Percentiles rank a stretch among this genome's conserved stretches.
Evolutionary conservation across 208 protist species (phyloP).

Genomic region (Plasmodiophora brassicae): DNA sequence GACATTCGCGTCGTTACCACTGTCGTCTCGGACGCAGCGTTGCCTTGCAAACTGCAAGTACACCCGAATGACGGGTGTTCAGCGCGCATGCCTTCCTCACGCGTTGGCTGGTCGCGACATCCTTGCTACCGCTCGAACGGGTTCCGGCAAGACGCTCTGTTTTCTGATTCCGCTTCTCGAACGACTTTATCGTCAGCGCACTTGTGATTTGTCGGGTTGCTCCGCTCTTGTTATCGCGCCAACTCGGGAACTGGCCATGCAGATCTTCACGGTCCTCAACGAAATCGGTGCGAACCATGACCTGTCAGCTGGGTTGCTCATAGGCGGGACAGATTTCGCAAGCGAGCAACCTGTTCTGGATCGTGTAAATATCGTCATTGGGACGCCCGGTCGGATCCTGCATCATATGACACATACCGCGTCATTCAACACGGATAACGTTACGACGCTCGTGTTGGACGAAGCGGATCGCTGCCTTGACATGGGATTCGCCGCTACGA

Average conservation of each 20-base stretch:
- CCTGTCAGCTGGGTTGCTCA: conserved; percentile 86
- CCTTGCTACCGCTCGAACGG: conserved; percentile 94
- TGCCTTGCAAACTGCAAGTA: too few species aligned
- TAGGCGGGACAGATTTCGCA: conserved; percentile 90
- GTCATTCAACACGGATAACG: conserved; percentile 34
- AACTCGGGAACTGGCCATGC: conserved; percentile 92
- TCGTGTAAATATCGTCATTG: conserved; percentile 94
- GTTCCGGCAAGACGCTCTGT: conserved; percentile 95
- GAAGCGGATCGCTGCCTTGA: conserved; percentile 97
- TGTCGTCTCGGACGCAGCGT: too few species aligned
- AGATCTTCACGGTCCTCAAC: conserved; percentile 97
- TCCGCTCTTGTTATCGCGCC: conserved; percentile 94
- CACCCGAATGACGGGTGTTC: conserved; percentile 88
- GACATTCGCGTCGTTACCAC: too few species aligned
- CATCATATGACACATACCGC: conserved; percentile 95
- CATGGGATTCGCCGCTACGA: conserved; percentile 86
- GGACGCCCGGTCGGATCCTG: conserved; percentile 93
- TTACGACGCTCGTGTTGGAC: conserved; percentile 79
- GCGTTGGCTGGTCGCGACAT: conserved; percentile 89
- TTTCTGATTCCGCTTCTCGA: conserved; percentile 94
- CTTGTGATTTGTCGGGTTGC: conserved; percentile 80
- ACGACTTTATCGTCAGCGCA: conserved; percentile 76
- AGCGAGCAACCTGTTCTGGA: conserved; percentile 82
- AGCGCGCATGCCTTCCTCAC: conserved; percentile 83
- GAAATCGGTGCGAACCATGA: conserved; percentile 57